Conservation (phyloP, 2,329 filamentous ascomycete species). For the Colletotrichum caudatum region DNA sequence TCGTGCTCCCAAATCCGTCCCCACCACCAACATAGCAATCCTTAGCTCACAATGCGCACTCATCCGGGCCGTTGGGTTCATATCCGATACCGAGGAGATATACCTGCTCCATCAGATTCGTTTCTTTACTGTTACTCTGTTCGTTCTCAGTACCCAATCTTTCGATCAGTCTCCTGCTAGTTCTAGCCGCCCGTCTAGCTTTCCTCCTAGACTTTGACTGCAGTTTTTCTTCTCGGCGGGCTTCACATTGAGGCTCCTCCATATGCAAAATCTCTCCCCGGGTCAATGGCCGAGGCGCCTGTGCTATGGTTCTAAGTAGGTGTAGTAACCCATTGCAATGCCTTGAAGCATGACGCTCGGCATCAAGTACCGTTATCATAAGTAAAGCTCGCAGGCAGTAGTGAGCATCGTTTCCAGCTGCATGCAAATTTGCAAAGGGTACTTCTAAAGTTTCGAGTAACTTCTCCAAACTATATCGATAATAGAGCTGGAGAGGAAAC, state of each 20-base stretch:
- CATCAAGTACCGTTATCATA: constrained; percentile 40
- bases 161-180: constrained; percentile 7
- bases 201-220: constrained; percentile 5
- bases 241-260: neutral
- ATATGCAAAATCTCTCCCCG: constrained; percentile 10
- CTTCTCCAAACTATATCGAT: constrained; percentile 44
- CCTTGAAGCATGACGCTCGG: neutral
- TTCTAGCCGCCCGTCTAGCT: constrained; percentile 14
- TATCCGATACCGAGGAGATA: neutral
- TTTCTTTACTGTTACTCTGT: neutral
- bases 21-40: too few relatives aligned
- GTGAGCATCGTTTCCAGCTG: constrained; percentile 48
- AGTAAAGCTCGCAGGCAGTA: constrained; percentile 43
- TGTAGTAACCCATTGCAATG: neutral
- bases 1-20: too few relatives aligned
- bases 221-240: neutral
- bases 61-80: constrained; percentile 3
- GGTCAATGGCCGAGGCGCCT: constrained; percentile 17
- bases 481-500: constrained; percentile 44
- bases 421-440: constrained; percentile 43
- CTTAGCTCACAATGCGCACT: neutral
- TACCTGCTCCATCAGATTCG: neutral
- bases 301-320: constrained; percentile 15
- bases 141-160: constrained; percentile 5
- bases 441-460: constrained; percentile 43